These are phyloP conservation scores for Pseudoperonospora humuli DNA, from an alignment of 352 stramenopile species.

Conservation along the genomic window DNA sequence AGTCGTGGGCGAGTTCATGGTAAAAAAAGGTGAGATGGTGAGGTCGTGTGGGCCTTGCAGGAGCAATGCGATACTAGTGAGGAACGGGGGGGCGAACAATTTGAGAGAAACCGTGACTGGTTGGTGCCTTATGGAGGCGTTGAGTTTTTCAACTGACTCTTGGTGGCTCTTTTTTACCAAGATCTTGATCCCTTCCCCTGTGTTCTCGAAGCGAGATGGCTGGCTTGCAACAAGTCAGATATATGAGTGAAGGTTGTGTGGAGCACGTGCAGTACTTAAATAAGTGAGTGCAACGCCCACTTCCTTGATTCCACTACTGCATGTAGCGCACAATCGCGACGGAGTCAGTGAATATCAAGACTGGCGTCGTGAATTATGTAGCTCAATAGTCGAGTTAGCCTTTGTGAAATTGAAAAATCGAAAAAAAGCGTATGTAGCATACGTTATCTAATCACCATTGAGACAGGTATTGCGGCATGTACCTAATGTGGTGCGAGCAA, in stretches of 20 bases:
- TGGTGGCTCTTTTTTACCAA: constrained; percentile 19
- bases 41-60: neutral
- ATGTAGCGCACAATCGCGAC: too few relatives aligned
- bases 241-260: constrained; percentile 2
- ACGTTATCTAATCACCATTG: too few relatives aligned
- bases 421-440: too few relatives aligned
- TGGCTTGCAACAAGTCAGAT: constrained; percentile 10
- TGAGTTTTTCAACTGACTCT: constrained; percentile 24
- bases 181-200: constrained; percentile 29
- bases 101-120: constrained; percentile 6
- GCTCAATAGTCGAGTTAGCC: too few relatives aligned
- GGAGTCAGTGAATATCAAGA: too few relatives aligned
- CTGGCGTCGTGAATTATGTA: too few relatives aligned
- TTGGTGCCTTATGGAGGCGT: constrained; percentile 11
- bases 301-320: too few relatives aligned
- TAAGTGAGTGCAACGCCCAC: too few relatives aligned
- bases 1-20: constrained; percentile 49
- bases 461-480: too few relatives aligned
- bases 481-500: too few relatives aligned
- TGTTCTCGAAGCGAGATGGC: constrained; percentile 27
- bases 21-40: neutral
- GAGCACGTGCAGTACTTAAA: neutral
- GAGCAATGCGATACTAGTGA: constrained; percentile 6
- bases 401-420: too few relatives aligned
- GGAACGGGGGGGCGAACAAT: neutral